Evolutionary conservation across 192 early-diverging fungal genomes (phyloP).

Genomic region (Backusella luteola): DNA sequence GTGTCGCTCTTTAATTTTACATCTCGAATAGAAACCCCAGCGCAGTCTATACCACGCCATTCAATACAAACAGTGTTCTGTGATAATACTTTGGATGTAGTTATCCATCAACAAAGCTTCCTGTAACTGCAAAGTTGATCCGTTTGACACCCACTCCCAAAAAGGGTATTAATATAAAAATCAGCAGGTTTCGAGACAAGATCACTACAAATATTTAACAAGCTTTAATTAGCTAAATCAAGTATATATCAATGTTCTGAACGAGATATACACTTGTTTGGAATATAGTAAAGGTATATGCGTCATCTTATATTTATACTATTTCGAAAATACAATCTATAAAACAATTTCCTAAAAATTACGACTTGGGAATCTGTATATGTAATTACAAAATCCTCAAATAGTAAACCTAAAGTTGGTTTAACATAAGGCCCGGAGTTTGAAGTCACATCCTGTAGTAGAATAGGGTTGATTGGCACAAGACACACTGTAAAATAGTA

Average conservation of each 20-base stretch:
- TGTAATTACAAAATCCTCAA: slow-evolving; percentile 1
- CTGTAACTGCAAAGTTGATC: too few relatives aligned
- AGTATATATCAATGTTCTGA: not conserved
- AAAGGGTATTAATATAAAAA: too few relatives aligned
- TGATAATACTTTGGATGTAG: too few relatives aligned
- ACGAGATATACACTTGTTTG: not conserved
- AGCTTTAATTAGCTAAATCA: too few relatives aligned
- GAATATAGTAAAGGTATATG: not conserved
- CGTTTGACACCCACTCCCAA: too few relatives aligned
- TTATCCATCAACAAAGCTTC: too few relatives aligned
- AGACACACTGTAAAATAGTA: not conserved
- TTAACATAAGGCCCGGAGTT: not conserved
- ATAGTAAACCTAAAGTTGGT: slow-evolving; percentile 2
- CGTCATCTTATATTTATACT: not conserved
- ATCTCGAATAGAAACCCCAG: too few relatives aligned
- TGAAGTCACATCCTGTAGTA: not conserved
- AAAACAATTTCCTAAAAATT: not conserved
- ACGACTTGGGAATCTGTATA: not conserved
- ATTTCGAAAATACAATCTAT: not conserved
- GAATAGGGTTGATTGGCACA: not conserved
- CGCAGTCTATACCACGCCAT: too few relatives aligned
- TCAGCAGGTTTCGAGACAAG: too few relatives aligned
- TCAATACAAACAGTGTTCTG: too few relatives aligned
- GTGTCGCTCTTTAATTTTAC: too few relatives aligned
- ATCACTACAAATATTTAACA: too few relatives aligned